Conservation (phyloP, 176 grass and related monocot genomes). For the Carex myosuroides region DNA sequence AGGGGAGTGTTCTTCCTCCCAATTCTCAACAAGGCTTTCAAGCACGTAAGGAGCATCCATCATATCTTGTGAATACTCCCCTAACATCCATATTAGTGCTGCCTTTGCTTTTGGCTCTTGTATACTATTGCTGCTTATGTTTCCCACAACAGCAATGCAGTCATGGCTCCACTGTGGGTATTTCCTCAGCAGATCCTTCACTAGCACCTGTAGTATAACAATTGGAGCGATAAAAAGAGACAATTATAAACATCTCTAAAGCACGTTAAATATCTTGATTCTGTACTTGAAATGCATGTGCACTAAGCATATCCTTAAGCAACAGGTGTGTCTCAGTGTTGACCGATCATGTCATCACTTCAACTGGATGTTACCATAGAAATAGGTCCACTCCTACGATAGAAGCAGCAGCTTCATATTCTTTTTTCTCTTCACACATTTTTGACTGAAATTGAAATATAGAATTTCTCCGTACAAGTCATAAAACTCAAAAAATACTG, state of each 20-base stretch:
- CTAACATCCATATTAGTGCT: conserved; percentile 98
- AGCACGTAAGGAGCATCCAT: conserved; percentile 88
- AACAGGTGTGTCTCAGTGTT: background rate
- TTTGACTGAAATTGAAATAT: background rate
- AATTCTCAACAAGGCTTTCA: conserved; percentile 84
- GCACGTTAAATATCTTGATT: background rate
- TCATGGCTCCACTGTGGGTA: conserved; percentile 99
- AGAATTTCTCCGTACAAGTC: background rate
- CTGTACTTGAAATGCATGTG: background rate
- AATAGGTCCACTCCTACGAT: background rate
- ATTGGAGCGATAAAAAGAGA: background rate
- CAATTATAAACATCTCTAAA: background rate
- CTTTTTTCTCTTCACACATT: background rate
- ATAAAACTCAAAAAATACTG: background rate
- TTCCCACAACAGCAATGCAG: conserved; percentile 99
- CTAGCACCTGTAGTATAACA: conserved; percentile 55
- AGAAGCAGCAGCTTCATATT: background rate
- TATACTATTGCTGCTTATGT: conserved; percentile 99
- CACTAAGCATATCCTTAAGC: background rate
- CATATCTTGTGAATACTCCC: conserved; percentile 99
- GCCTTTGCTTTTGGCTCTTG: conserved; percentile 98
- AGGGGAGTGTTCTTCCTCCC: conserved; percentile 86
- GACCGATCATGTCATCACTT: background rate
- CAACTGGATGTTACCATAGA: background rate
- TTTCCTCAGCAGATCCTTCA: conserved; percentile 98